Evolutionary conservation across 2,329 filamentous ascomycete genomes (phyloP).

Genomic region (Exophiala oligosperma): DNA sequence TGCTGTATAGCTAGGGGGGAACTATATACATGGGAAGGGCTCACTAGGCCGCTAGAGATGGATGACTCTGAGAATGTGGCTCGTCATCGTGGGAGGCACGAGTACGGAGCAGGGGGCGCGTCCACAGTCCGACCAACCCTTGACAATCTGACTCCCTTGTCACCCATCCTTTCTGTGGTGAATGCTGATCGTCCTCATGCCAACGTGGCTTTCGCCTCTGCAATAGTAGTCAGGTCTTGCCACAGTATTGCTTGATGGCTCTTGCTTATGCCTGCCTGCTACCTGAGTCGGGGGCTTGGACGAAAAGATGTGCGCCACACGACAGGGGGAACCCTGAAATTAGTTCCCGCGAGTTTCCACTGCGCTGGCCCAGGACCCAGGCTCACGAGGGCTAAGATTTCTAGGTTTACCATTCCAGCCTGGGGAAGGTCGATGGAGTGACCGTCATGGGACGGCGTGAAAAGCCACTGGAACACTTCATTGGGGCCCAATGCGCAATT

Average conservation of each 20-base stretch:
- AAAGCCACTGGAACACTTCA: neutral
- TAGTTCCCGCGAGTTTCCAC: neutral
- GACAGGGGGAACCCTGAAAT: neutral
- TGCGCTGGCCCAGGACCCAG: neutral
- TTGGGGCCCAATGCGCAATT: neutral
- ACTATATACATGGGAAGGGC: neutral
- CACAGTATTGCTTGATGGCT: neutral
- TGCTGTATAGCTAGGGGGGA: neutral
- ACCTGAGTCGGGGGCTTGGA: neutral
- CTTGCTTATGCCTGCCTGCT: neutral
- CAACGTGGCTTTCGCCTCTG: neutral
- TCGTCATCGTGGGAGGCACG: too few relatives aligned
- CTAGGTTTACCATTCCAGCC: neutral
- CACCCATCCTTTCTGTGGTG: neutral
- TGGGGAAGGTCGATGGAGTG: slow-evolving; percentile 3
- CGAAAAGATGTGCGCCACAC: neutral
- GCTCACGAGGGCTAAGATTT: neutral
- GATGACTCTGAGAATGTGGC: too few relatives aligned
- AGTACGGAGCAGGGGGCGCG: too few relatives aligned
- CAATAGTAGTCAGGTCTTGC: neutral
- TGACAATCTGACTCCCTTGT: too few relatives aligned
- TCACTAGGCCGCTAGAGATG: too few relatives aligned
- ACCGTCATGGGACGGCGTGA: neutral
- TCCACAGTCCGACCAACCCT: too few relatives aligned
- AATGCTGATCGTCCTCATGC: neutral